These are phyloP conservation scores for Saccharomyces uvarum DNA, from an alignment of 1,139 yeast genomes.

Conservation along the genomic window DNA sequence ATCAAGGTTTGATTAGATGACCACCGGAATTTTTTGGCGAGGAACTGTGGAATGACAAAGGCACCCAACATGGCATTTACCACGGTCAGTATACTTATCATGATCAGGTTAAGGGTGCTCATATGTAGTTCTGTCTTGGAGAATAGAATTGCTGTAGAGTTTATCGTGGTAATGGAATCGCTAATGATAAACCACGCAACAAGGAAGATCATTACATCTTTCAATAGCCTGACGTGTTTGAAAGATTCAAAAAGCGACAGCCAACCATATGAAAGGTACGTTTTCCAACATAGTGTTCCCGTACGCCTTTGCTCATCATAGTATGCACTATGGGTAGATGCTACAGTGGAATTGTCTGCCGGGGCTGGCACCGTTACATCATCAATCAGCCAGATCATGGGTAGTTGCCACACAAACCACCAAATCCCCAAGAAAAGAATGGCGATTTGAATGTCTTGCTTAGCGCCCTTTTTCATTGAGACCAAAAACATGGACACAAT, in stretches of 20 bases:
- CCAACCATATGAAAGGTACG: slow-evolving; percentile 51
- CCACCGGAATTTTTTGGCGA: slow-evolving; percentile 37
- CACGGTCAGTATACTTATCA: slow-evolving; percentile 55
- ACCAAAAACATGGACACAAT: slow-evolving; percentile 45
- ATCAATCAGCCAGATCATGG: slow-evolving; percentile 42
- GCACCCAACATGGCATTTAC: slow-evolving; percentile 59
- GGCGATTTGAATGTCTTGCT: slow-evolving; percentile 46
- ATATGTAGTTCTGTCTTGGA: slow-evolving; percentile 58
- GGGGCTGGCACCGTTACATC: slow-evolving; percentile 13
- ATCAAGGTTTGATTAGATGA: slow-evolving; percentile 44
- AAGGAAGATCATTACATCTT: slow-evolving; percentile 53
- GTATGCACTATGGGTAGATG: not conserved
- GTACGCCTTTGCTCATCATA: not conserved
- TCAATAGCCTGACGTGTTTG: slow-evolving; percentile 46
- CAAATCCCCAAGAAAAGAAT: slow-evolving; percentile 55
- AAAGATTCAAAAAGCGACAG: slow-evolving; percentile 44
- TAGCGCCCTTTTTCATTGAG: slow-evolving; percentile 36
- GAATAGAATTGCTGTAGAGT: slow-evolving; percentile 64
- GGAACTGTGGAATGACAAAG: slow-evolving; percentile 41
- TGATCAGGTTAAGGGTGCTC: slow-evolving; percentile 54
- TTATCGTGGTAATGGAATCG: slow-evolving; percentile 64
- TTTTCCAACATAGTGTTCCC: slow-evolving; percentile 3
- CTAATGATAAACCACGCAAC: slow-evolving; percentile 64
- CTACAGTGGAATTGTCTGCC: not conserved
- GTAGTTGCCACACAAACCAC: slow-evolving; percentile 64